Evolutionary conservation across 768 basidiomycete genomes (phyloP).

Genomic region (Collybia nuda): DNA sequence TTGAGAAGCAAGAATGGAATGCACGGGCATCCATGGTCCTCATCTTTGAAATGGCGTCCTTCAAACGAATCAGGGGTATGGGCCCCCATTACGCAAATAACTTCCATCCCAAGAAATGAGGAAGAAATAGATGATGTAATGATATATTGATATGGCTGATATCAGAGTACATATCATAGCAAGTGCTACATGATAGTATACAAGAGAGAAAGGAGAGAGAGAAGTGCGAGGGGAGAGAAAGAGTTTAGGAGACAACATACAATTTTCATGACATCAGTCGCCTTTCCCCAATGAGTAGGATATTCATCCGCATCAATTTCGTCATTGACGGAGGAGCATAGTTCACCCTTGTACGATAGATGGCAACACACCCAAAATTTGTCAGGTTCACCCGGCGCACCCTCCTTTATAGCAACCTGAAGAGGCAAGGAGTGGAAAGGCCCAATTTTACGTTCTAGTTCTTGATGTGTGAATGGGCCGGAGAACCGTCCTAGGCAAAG

Average conservation of each 20-base stretch:
- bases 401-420: conserved; percentile 7
- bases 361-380: conserved; percentile 18
- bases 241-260: conserved; percentile 7
- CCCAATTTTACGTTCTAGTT: conserved; percentile 3
- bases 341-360: conserved; percentile 14
- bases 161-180: too few species aligned
- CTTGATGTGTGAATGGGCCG: conserved; percentile 1
- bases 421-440: not conserved
- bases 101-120: not conserved
- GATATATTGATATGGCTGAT: too few species aligned
- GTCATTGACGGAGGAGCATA: conserved; percentile 18
- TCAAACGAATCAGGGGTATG: not conserved
- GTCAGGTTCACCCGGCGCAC: conserved; percentile 11
- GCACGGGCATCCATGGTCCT: not conserved
- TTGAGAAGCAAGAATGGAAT: not conserved
- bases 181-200: not conserved
- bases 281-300: conserved; percentile 21
- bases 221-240: not conserved
- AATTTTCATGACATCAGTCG: conserved; percentile 10
- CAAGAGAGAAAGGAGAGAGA: not conserved
- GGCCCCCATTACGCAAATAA: not conserved
- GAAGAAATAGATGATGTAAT: not conserved
- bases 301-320: conserved; percentile 18
- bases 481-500: conserved; percentile 6
- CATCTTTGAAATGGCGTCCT: not conserved